Percentiles rank a stretch among this genome's conserved stretches.
These are phyloP conservation scores for Letharia columbiana DNA, from an alignment of 495 filamentous ascomycete species.

Conservation along the genomic window DNA sequence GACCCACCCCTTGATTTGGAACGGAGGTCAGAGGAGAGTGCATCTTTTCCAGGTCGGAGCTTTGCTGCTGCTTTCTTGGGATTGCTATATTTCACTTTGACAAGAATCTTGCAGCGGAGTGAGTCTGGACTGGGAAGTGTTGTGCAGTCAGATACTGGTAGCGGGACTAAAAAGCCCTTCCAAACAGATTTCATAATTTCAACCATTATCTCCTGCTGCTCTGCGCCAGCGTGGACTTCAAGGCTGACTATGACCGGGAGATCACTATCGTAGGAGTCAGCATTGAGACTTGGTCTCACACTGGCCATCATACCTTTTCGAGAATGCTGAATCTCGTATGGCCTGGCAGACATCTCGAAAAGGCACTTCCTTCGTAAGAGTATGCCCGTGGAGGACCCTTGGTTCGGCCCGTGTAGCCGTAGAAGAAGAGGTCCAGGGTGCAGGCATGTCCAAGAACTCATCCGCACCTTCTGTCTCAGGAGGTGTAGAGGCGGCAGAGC, in stretches of 20 bases:
- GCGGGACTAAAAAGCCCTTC: conserved; percentile 58
- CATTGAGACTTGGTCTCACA: not conserved
- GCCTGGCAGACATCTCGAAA: conserved; percentile 78
- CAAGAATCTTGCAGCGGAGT: conserved; percentile 67
- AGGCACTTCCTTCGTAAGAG: conserved; percentile 74
- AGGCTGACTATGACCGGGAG: conserved; percentile 81
- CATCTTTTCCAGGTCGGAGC: conserved; percentile 8
- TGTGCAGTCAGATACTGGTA: conserved; percentile 39
- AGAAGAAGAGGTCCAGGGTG: conserved; percentile 30
- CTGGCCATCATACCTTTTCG: conserved; percentile 32
- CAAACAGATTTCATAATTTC: conserved; percentile 78
- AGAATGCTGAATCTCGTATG: conserved; percentile 71
- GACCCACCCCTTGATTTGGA: conserved; percentile 11
- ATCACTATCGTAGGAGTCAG: conserved; percentile 40
- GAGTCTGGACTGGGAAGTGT: conserved; percentile 56
- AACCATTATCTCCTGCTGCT: conserved; percentile 83
- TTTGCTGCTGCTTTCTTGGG: conserved; percentile 31
- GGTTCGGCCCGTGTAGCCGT: conserved; percentile 50
- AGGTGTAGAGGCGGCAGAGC: conserved; percentile 23
- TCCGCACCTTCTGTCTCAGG: conserved; percentile 7
- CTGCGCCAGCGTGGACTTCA: conserved; percentile 70
- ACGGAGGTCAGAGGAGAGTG: not conserved
- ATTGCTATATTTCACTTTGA: conserved; percentile 77
- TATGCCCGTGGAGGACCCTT: conserved; percentile 79
- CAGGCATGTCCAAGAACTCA: conserved; percentile 26